Evolutionary conservation across 2,329 filamentous ascomycete genomes (phyloP), one percentile per base, ranked within the genome.

Genomic region (Macrophomina pseudophaseolina): DNA sequence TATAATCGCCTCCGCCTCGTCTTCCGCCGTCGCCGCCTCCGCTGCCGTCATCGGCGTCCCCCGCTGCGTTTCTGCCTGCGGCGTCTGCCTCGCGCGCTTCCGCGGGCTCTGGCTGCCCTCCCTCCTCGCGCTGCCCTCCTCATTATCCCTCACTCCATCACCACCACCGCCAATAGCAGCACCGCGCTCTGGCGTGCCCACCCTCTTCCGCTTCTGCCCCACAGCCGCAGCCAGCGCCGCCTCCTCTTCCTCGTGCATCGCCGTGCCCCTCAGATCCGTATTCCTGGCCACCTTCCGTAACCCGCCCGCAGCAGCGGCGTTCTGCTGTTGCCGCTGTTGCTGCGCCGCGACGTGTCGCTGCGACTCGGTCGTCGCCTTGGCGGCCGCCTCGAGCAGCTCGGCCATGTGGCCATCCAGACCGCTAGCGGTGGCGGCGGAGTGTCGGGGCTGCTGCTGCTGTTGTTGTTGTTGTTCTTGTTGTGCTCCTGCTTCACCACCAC

Each of bases 351-450:
- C 30, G 53, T 28, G 44, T n/a, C 63, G 63, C 40, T 65, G 63
- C 63, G 63, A 65, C 71, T 60, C 75, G 74, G 14, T 69, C 73
- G 44, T 75, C 74, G 76, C 76, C 16, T 75, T 74, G 23, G 73
- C 76, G 7, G 76, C 77, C 69, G 77, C 77, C 63, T 78, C 75
- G 4, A 79, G 68, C 60, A 79, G 67, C 64, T 78, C 76, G 2
- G 71, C 76, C 40, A 79, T 71, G 48, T 65, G 58, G 32, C 63
- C 63, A 6, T 58, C 51, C 58, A 62, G 56, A 28, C 56, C 35
- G n/a, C 35, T 23, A 23, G 23, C 23, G 23, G 23, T 23, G 23
- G 23, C 23, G 23, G 23, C 23, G 23, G 16, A 4, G 7, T 18
- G 33, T 23, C 9, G 32, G 11, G 6, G 3, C 46, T 30, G 46